These are phyloP conservation scores for Fagopyrum homotropicum DNA, from an alignment of 148 eudicot species.

Conservation along the genomic window DNA sequence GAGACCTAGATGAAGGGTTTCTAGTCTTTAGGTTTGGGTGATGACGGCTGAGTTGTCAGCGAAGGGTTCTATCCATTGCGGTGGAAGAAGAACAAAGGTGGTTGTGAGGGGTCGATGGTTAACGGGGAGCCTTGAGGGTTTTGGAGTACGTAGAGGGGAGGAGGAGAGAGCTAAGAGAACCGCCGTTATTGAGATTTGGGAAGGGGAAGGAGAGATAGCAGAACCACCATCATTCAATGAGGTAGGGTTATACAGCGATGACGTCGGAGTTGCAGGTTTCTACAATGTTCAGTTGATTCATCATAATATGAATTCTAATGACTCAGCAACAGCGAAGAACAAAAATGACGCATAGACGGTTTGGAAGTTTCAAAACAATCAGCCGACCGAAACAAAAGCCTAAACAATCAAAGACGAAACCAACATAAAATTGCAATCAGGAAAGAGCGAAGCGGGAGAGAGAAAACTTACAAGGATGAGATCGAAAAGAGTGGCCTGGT, in stretches of 20 bases:
- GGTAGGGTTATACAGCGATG: too few relatives aligned
- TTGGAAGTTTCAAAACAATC: background rate
- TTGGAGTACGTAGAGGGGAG: slow-evolving; percentile 6
- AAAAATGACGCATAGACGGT: background rate
- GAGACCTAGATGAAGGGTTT: slow-evolving; percentile 72
- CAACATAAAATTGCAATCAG: background rate
- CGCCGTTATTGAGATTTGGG: slow-evolving; percentile 28
- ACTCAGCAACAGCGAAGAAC: background rate
- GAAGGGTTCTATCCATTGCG: slow-evolving; percentile 88
- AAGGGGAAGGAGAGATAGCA: slow-evolving; percentile 5
- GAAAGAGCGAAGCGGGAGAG: background rate
- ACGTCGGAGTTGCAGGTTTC: too few relatives aligned
- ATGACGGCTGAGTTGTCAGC: slow-evolving; percentile 60
- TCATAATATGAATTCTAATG: too few relatives aligned
- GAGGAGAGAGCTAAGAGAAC: slow-evolving; percentile 14
- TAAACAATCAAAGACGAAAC: background rate
- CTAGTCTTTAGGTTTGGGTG: slow-evolving; percentile 31
- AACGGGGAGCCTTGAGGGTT: slow-evolving; percentile 12
- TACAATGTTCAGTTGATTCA: too few relatives aligned
- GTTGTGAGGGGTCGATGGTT: slow-evolving; percentile 18
- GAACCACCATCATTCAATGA: too few relatives aligned
- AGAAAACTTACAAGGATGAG: slow-evolving; percentile 34
- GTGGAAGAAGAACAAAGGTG: slow-evolving; percentile 54
- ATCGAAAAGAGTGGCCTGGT: slow-evolving; percentile 46
- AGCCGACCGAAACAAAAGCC: background rate